A percentile compares a stretch with the other conserved stretches of the same genome.
Evolutionary conservation across 1,284 basidiomycete species (phyloP).

Genomic region (Cutaneotrichosporon sp.): DNA sequence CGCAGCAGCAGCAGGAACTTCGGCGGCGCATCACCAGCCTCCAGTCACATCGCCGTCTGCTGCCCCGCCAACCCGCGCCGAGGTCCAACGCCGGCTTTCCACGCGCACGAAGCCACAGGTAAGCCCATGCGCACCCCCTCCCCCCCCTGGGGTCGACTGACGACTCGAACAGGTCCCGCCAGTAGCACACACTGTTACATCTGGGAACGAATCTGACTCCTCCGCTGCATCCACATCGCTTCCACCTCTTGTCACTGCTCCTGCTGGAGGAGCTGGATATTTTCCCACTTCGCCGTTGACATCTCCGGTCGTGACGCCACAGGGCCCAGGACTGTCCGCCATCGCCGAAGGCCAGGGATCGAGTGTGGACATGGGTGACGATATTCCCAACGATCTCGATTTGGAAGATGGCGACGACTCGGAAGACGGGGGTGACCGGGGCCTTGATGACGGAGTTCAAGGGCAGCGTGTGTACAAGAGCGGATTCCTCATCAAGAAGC

Average conservation of each 20-base stretch:
- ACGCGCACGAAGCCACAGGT: conserved; percentile 5
- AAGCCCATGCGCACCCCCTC: background rate
- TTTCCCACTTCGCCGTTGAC: conserved; percentile 17
- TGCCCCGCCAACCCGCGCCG: too few relatives aligned
- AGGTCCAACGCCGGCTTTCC: too few relatives aligned
- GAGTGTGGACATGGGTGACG: background rate
- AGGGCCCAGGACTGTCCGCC: conserved; percentile 27
- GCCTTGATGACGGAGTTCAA: conserved; percentile 50
- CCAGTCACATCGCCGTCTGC: background rate
- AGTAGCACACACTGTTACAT: background rate
- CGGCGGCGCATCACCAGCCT: too few relatives aligned
- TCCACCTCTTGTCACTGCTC: conserved; percentile 37
- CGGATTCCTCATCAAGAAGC: conserved; percentile 92
- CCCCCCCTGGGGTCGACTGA: background rate
- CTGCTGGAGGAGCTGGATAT: background rate
- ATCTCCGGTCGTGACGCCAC: conserved; percentile 17
- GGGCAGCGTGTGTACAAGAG: conserved; percentile 77
- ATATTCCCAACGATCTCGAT: conserved; percentile 46
- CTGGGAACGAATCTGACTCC: conserved; percentile 76
- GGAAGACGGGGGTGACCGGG: conserved; percentile 53
- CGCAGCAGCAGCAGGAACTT: background rate
- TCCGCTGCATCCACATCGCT: conserved; percentile 57
- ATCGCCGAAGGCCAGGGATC: conserved; percentile 26
- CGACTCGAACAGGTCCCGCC: background rate
- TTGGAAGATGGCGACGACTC: conserved; percentile 62